Conservation (phyloP, 164 flowering plant genomes). For the Echeveria elegans region DNA sequence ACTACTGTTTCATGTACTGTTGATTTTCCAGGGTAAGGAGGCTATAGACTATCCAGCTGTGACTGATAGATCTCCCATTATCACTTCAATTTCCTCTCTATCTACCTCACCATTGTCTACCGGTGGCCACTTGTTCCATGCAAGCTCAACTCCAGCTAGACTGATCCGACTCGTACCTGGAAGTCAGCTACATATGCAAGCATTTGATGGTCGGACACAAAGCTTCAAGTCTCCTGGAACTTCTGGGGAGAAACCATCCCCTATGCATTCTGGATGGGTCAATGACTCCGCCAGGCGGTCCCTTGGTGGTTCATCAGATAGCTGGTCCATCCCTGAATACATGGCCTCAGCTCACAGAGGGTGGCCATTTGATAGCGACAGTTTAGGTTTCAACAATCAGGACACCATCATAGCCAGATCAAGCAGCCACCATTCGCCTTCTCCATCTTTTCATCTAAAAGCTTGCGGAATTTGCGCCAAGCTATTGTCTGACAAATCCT, state of each 20-base stretch:
- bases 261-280: conserved; percentile 33
- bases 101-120: conserved; percentile 40
- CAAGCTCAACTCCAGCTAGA: conserved; percentile 40
- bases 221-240: conserved; percentile 52
- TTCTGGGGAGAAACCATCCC: conserved; percentile 47
- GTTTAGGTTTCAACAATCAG: conserved; percentile 26
- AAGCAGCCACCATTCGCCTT: conserved; percentile 28
- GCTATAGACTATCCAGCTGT: conserved; percentile 27
- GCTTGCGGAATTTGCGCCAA: conserved; percentile 76
- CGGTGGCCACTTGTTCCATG: conserved; percentile 24
- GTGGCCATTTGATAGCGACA: conserved; percentile 84
- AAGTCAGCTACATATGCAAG: conserved; percentile 38
- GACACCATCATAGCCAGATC: conserved; percentile 49
- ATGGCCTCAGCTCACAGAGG: conserved; percentile 59
- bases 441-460: conserved; percentile 48
- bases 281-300: conserved; percentile 52
- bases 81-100: conserved; percentile 42
- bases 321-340: conserved; percentile 81
- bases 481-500: conserved; percentile 57
- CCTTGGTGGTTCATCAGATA: conserved; percentile 66
- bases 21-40: conserved; percentile 38
- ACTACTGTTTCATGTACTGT: neutral
- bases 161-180: conserved; percentile 40
- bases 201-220: conserved; percentile 36
- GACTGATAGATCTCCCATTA: conserved; percentile 36